These are phyloP conservation scores for Symbiodinium natans DNA, from an alignment of 73 alveolate species.

Conservation along the genomic window DNA sequence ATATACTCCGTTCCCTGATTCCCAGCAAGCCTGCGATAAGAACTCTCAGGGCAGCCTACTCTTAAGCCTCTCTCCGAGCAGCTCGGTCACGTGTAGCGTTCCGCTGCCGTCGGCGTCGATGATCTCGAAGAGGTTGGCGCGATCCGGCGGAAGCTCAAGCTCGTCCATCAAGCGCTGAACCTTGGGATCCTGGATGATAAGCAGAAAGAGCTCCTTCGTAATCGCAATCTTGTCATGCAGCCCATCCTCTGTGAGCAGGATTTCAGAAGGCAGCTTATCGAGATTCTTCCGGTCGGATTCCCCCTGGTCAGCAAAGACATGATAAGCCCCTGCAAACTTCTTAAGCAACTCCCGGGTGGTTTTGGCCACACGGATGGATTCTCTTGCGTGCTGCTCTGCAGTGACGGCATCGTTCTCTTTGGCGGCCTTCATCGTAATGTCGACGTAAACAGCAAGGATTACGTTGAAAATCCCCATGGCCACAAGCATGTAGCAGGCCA, in stretches of 20 bases:
- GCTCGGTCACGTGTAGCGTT: not conserved
- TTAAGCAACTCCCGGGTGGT: not conserved
- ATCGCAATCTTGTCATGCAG: conserved; percentile 68
- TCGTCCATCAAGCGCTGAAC: not conserved
- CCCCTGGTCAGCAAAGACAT: not conserved
- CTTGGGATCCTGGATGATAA: conserved; percentile 41
- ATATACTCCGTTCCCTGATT: too few relatives aligned
- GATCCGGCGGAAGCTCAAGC: not conserved
- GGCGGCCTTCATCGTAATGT: conserved; percentile 58
- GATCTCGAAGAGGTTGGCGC: not conserved
- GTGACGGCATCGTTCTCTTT: conserved; percentile 21
- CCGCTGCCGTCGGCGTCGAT: conserved; percentile 9
- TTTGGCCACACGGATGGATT: conserved; percentile 7
- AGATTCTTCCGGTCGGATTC: not conserved
- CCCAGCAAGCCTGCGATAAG: too few relatives aligned
- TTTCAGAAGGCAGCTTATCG: not conserved
- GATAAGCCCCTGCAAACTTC: not conserved
- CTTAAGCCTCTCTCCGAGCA: too few relatives aligned
- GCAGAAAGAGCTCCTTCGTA: conserved; percentile 47
- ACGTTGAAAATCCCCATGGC: not conserved
- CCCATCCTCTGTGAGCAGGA: conserved; percentile 46
- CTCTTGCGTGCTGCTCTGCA: conserved; percentile 51
- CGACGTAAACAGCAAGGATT: conserved; percentile 51
- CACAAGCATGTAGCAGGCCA: conserved; percentile 29
- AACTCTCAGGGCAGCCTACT: too few relatives aligned